Evolutionary conservation across 1,284 basidiomycete genomes (phyloP).

Genomic region (Anthracocystis setariae): DNA sequence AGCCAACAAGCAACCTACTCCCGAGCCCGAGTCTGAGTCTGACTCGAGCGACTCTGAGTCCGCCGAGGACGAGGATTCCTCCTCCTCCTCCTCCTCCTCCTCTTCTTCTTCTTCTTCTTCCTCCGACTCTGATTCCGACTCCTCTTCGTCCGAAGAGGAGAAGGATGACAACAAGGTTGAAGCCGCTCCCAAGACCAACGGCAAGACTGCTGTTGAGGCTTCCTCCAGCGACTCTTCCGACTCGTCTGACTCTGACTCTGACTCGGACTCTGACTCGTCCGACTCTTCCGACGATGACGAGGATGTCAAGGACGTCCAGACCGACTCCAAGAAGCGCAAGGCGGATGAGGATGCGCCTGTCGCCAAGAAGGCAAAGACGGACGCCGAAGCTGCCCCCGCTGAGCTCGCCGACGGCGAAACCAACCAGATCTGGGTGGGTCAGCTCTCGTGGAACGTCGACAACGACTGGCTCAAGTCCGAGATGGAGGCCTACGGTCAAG

Average conservation of each 20-base stretch:
- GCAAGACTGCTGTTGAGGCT: constrained; percentile 43
- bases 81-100: constrained; percentile 8
- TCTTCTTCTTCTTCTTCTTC: constrained; percentile 9
- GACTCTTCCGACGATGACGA: constrained; percentile 56
- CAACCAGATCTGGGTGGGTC: constrained; percentile 89
- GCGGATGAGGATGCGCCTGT: constrained; percentile 76
- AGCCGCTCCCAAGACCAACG: constrained; percentile 46
- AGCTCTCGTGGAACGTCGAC: constrained; percentile 96
- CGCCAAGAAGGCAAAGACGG: constrained; percentile 84
- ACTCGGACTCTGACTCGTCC: constrained; percentile 29
- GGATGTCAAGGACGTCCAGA: constrained; percentile 59
- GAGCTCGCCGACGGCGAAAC: constrained; percentile 72
- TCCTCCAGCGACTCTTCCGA: constrained; percentile 33
- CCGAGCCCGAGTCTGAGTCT: constrained; percentile 30
- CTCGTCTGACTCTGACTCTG: constrained; percentile 37
- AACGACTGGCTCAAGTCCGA: constrained; percentile 93
- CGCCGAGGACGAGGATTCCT: constrained; percentile 12
- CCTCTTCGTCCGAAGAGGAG: constrained; percentile 10
- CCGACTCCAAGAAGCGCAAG: constrained; percentile 78
- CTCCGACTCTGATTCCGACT: constrained; percentile 13
- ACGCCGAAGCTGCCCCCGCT: constrained; percentile 41
- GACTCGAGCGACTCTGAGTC: constrained; percentile 17
- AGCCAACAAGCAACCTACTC: constrained; percentile 51
- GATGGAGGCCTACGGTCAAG: constrained; percentile 87
- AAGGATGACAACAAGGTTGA: constrained; percentile 40